Evolutionary conservation across 352 stramenopile genomes (phyloP), one percentile per base, ranked within the genome.

Genomic region (Globisporangium echinulatum): DNA sequence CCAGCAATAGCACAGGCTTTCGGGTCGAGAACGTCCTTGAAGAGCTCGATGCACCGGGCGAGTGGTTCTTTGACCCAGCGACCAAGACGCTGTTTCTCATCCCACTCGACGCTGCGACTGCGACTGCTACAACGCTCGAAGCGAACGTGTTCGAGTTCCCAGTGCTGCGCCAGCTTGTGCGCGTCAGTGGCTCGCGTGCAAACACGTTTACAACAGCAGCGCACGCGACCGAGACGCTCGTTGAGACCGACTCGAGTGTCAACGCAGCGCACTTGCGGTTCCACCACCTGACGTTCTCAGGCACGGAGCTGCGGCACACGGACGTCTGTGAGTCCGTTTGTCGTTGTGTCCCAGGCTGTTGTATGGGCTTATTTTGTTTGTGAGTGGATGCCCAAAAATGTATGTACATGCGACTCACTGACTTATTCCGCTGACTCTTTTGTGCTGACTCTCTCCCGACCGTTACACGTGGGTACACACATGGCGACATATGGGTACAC

Each of bases 21-120:
- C 82, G 80, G 11, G 68, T 88, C 14, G 82, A 89, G 51, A 92
- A 92, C 52, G 54, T 87, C 3, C 50, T 85, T 0, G 61, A 84
- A 54, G 82, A 89, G 60, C 61, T 90, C 8, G 72, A 90, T 67
- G 69, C 70, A 6, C 76, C 76, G 0, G 77, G 76, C 17, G 79
- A 88, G 54, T 88, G 79, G 79, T 92, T 77, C 50, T 92, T 87
- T 44, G 75, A 92, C 36, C 52, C 67, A 1, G 42, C 67, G 1
- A 85, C 65, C 37, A 72, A 73, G 14, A 50, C 38, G 8, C 53
- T 92, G 36, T 89, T 83, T 52, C 13, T 92, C 54, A 87, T 90
- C n/a, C 80, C 82, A 43, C 54, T 82, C 1, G 62, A 74, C 39
- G 48, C 68, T 8, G 40, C 58, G 9, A 60, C 61, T 19, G 52